These are phyloP conservation scores for Ceratocystis colombiana DNA, from an alignment of 2,329 filamentous ascomycete genomes.

Conservation along the genomic window DNA sequence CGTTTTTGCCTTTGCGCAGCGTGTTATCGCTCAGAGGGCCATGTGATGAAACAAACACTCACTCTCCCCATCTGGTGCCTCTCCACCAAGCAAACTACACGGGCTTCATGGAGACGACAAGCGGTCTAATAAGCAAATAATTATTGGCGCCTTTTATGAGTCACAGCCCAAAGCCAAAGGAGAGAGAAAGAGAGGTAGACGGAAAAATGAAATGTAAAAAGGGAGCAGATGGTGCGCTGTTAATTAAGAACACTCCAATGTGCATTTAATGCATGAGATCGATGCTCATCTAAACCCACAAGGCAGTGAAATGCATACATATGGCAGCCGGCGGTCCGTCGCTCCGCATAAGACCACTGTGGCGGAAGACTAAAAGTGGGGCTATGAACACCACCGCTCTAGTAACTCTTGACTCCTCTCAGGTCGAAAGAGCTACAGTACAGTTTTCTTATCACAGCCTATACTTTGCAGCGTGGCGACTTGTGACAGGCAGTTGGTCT, in stretches of 20 bases:
- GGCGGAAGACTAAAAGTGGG: constrained; percentile 11
- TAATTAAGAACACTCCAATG: not conserved
- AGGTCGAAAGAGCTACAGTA: no score
- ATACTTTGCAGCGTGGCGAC: not conserved
- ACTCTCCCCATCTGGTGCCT: no score
- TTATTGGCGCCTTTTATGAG: not conserved
- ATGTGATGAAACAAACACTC: no score
- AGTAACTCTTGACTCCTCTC: not conserved
- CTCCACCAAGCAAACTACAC: no score
- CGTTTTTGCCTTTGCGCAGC: no score
- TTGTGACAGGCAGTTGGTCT: not conserved
- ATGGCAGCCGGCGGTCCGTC: constrained; percentile 7
- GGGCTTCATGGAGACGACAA: not conserved
- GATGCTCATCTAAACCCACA: constrained; percentile 3
- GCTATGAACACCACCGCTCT: not conserved
- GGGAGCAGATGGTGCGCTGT: not conserved
- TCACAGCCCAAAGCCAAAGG: not conserved
- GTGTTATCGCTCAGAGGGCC: no score
- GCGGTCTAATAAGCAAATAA: not conserved
- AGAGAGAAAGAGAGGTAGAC: not conserved
- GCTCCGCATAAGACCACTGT: constrained; percentile 4
- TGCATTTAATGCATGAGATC: not conserved
- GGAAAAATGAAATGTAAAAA: not conserved
- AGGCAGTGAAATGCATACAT: constrained; percentile 12
- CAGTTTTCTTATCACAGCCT: not conserved